Base-by-base conservation (phyloP, 352 stramenopile genomes). In the Phytopythium montanum region DNA sequence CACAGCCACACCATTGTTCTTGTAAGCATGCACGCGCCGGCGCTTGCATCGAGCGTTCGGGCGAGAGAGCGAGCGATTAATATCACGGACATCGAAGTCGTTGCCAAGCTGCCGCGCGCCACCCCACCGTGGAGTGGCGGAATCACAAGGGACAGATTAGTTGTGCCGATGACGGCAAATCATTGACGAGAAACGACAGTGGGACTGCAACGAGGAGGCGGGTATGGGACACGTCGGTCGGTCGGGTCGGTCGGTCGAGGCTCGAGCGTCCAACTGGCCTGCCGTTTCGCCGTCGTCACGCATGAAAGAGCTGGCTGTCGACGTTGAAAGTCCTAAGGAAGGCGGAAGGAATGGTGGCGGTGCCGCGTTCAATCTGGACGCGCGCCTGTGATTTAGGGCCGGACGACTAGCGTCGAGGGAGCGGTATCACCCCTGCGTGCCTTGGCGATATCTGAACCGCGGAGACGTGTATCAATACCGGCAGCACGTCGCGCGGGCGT, bases 141-240 rank as follows among this genome's bases (percentile, higher is more conserved):
- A 38, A 44, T 18, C 38, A 44, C 21, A n/a, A 48, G 13, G 41
- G 41, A 48, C 41, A 48, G 2, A 48, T 18, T 28, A 48, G 41
- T 48, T 48, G 41, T 7, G 3, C n/a, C 6, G 19, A 18, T 7
- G 16, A n/a, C 5, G 38, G 38, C 38, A 44, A 44, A 44, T 44
- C 38, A 44, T 44, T 21, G 38, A 44, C 38, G 38, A 44, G 38
- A 44, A 26, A 9, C 19, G 19, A 48, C 41, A 25, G 41, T 48
- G 41, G 41, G 41, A 48, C 8, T 6, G 25, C 25, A 57, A 57
- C 34, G 34, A 36, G 50, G 19, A 33, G 8, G 34, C 39, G 42
- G 26, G 34, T 53, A 7, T 53, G 46, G 14, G 46, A 53, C 46
- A 53, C 46, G 46, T 34, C 46, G 14, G 14, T n/a, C 25, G 28